phyloP scores from a whole-genome alignment of 306 rosid genomes.

The Prunus mume region DNA sequence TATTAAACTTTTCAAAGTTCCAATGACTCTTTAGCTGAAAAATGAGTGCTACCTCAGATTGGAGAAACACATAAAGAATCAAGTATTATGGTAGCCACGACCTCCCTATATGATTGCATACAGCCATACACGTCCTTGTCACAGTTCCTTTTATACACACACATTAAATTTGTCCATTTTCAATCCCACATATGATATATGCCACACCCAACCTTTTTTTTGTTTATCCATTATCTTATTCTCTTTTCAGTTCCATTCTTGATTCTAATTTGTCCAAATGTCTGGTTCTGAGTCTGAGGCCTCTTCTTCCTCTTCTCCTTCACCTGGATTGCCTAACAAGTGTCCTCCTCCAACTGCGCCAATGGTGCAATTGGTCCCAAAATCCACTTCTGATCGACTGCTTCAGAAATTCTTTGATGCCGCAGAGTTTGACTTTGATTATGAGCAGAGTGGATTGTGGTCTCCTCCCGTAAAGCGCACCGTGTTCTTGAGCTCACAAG shows the following conservation, averaged over 20 bases:
- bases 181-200: neutral
- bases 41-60: conserved; percentile 3
- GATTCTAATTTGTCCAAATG: conserved; percentile 33
- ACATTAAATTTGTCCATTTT: neutral
- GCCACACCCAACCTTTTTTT: neutral
- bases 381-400: conserved; percentile 54
- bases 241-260: conserved; percentile 19
- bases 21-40: neutral
- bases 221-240: conserved; percentile 1
- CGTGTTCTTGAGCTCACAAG: conserved; percentile 64
- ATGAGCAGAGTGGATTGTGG: conserved; percentile 80
- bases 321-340: neutral
- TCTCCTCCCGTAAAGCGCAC: conserved; percentile 69
- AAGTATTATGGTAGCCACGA: conserved; percentile 48
- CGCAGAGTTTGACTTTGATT: conserved; percentile 57
- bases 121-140: conserved; percentile 70
- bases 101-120: conserved; percentile 49
- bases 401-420: conserved; percentile 64
- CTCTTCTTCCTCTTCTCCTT: neutral
- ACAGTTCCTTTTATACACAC: conserved; percentile 17
- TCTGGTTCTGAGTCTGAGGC: conserved; percentile 26
- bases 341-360: neutral
- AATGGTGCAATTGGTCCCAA: conserved; percentile 53
- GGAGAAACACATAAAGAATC: conserved; percentile 23
- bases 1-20: conserved; percentile 9